Conservation (phyloP, 805 yeast genomes). For the Sungouiozyma intestinalis region DNA sequence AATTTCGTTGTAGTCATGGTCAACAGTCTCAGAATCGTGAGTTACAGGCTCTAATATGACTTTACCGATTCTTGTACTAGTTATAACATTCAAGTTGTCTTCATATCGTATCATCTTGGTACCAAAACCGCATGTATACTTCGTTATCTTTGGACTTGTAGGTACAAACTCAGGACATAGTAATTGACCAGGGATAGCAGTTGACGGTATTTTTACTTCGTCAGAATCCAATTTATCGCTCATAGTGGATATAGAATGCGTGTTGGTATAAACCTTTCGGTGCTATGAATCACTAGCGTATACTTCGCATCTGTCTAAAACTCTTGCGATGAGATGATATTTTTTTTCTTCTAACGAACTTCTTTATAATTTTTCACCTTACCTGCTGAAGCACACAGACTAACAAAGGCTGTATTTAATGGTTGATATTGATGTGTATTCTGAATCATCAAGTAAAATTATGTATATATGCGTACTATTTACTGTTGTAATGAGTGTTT, state of each 20-base stretch:
- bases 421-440: background rate
- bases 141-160: conserved; percentile 5
- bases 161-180: conserved; percentile 46
- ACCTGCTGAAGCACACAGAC: background rate
- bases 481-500: background rate
- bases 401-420: background rate
- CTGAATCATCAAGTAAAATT: background rate
- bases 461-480: background rate
- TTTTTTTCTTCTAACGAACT: background rate
- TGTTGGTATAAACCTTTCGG: too few species aligned
- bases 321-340: conserved; percentile 1
- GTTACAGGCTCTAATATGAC: conserved; percentile 24
- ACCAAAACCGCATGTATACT: conserved; percentile 57
- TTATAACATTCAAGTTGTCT: conserved; percentile 34
- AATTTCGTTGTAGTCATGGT: conserved; percentile 4
- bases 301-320: too few species aligned
- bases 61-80: conserved; percentile 56
- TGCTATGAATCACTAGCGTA: too few species aligned
- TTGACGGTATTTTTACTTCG: conserved; percentile 27
- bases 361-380: conserved; percentile 1
- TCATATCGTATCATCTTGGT: conserved; percentile 40
- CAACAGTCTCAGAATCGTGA: conserved; percentile 4
- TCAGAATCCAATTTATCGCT: too few species aligned
- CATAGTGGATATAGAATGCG: background rate
- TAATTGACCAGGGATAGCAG: conserved; percentile 74